phyloP scores from a whole-genome alignment of 2,329 filamentous ascomycete genomes.

The Cercospora sp. region DNA sequence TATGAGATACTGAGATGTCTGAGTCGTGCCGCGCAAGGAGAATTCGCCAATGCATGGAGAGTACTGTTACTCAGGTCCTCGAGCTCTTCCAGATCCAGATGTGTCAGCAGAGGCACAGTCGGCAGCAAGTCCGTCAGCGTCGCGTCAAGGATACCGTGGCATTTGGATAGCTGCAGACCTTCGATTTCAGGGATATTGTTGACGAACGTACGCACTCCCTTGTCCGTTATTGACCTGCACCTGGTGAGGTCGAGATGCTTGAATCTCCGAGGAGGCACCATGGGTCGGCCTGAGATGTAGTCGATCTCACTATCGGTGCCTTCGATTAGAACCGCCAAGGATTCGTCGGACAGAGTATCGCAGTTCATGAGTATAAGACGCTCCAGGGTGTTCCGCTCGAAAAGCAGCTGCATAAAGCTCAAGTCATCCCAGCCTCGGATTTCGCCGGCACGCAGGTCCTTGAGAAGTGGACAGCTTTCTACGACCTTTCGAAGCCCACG shows the following conservation, averaged over 20 bases:
- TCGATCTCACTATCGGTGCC: slow-evolving; percentile 77
- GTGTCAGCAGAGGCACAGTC: slow-evolving; percentile 74
- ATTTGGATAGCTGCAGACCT: slow-evolving; percentile 79
- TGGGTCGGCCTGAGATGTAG: slow-evolving; percentile 70
- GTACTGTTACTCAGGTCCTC: slow-evolving; percentile 72
- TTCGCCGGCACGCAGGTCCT: slow-evolving; percentile 79
- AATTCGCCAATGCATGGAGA: slow-evolving; percentile 71
- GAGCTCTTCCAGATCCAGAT: slow-evolving; percentile 87
- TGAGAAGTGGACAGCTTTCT: slow-evolving; percentile 69
- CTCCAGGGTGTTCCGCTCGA: slow-evolving; percentile 77
- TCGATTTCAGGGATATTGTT: slow-evolving; percentile 76
- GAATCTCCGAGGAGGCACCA: slow-evolving; percentile 74
- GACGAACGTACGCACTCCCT: slow-evolving; percentile 69
- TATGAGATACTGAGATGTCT: slow-evolving; percentile 85
- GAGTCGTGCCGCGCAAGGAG: slow-evolving; percentile 70
- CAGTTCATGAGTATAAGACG: slow-evolving; percentile 80
- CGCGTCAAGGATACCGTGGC: slow-evolving; percentile 69
- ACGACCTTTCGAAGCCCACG: slow-evolving; percentile 72
- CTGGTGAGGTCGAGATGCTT: slow-evolving; percentile 83
- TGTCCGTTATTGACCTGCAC: slow-evolving; percentile 71
- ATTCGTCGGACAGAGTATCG: slow-evolving; percentile 71
- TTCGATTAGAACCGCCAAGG: slow-evolving; percentile 71
- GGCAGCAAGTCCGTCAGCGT: slow-evolving; percentile 71
- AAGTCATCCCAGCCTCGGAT: slow-evolving; percentile 75
- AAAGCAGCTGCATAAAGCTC: slow-evolving; percentile 71